Percentiles rank a stretch among this genome's conserved stretches.
These are phyloP conservation scores for Pelargonium myrrhifolium DNA, from an alignment of 441 rosid genomes.

Conservation along the genomic window DNA sequence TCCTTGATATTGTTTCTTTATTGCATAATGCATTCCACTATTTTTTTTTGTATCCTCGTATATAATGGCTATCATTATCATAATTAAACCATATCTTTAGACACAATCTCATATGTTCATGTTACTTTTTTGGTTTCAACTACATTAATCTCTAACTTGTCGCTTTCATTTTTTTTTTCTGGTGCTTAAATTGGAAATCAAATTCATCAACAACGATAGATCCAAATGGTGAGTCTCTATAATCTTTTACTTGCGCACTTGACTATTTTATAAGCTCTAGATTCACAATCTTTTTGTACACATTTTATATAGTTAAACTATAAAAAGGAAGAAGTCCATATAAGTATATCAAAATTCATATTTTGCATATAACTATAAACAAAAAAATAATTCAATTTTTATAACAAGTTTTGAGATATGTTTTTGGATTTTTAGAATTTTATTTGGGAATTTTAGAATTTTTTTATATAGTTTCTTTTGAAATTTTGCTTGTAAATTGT, in stretches of 20 bases:
- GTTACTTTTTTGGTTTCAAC: neutral
- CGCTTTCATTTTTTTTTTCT: neutral
- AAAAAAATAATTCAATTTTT: too few species aligned
- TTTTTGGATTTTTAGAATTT: too few species aligned
- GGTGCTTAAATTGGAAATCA: neutral
- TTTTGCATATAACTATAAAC: too few species aligned
- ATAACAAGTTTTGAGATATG: too few species aligned
- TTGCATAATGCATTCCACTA: neutral
- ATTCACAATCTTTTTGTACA: too few species aligned
- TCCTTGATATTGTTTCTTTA: neutral
- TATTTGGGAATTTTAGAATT: too few species aligned
- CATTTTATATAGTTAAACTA: too few species aligned
- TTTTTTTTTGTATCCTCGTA: neutral
- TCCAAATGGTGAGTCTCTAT: constrained; percentile 1
- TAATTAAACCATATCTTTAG: neutral
- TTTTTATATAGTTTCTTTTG: too few species aligned
- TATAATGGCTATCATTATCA: neutral
- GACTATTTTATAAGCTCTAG: too few species aligned
- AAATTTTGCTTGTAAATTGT: too few species aligned
- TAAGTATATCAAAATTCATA: too few species aligned
- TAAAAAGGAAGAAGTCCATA: too few species aligned
- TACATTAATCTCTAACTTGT: neutral
- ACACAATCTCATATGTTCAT: neutral
- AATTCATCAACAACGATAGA: neutral
- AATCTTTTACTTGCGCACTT: neutral